Percentiles rank a stretch among this genome's conserved stretches.
These are phyloP conservation scores for Scedosporium dehoogii DNA, from an alignment of 2,329 filamentous ascomycete genomes.

Conservation along the genomic window DNA sequence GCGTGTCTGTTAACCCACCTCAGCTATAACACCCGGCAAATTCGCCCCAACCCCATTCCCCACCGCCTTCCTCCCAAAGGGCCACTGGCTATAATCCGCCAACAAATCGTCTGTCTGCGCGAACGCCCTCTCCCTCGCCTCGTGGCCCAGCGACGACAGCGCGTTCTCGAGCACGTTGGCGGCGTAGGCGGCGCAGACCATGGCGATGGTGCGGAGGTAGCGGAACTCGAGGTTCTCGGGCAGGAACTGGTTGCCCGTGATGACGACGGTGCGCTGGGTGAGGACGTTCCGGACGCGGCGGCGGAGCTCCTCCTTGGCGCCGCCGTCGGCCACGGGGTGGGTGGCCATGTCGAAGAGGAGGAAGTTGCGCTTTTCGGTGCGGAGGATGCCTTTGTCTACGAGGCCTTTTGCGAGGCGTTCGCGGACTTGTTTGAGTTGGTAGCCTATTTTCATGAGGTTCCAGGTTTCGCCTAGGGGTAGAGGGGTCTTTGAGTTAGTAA, in stretches of 20 bases:
- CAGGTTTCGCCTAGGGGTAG: constrained; percentile 75
- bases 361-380: constrained; percentile 99
- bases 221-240: constrained; percentile 92
- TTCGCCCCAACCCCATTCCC: constrained; percentile 83
- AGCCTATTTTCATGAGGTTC: constrained; percentile 99
- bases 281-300: constrained; percentile 85
- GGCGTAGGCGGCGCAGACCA: constrained; percentile 97
- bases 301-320: constrained; percentile 95
- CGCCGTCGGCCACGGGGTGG: constrained; percentile 90
- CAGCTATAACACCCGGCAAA: constrained; percentile 72
- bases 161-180: constrained; percentile 98
- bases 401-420: constrained; percentile 95
- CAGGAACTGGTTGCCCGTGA: constrained; percentile 77
- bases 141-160: constrained; percentile 85
- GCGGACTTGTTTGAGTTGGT: constrained; percentile 97
- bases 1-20: constrained; percentile 39
- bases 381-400: constrained; percentile 96
- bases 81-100: constrained; percentile 95
- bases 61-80: constrained; percentile 77
- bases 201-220: constrained; percentile 81
- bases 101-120: constrained; percentile 94
- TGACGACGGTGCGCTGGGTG: constrained; percentile 86
- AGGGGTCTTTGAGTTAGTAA: not conserved
- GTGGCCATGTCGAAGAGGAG: constrained; percentile 99
- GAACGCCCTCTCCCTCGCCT: constrained; percentile 88